Percentiles rank a stretch among this genome's conserved stretches.
These are phyloP conservation scores for Arxiozyma slooffiae DNA, from an alignment of 1,139 yeast genomes.

Conservation along the genomic window DNA sequence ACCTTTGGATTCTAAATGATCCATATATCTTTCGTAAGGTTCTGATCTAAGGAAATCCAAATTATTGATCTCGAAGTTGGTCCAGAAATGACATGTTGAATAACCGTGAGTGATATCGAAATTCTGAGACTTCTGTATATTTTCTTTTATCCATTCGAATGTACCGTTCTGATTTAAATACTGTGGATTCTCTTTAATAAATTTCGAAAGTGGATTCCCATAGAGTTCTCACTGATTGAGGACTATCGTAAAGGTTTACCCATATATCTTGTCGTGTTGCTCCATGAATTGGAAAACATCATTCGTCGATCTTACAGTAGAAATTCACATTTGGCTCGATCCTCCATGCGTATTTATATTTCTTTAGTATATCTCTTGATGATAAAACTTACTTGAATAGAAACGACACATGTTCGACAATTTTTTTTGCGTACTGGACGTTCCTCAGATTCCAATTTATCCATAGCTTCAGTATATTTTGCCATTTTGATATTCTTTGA, in stretches of 20 bases:
- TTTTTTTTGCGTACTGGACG: conserved; percentile 65
- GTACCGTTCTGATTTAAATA: conserved; percentile 60
- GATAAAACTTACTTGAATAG: conserved; percentile 68
- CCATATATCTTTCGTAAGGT: conserved; percentile 54
- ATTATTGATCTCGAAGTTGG: conserved; percentile 76
- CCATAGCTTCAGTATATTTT: conserved; percentile 39
- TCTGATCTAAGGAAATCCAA: conserved; percentile 65
- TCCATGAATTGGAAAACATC: conserved; percentile 77
- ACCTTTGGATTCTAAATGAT: conserved; percentile 60
- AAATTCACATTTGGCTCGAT: conserved; percentile 82
- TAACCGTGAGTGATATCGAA: conserved; percentile 39
- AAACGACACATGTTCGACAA: conserved; percentile 67
- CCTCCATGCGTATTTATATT: conserved; percentile 77
- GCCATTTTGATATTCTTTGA: conserved; percentile 41
- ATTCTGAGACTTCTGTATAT: conserved; percentile 36
- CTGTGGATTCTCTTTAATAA: conserved; percentile 40
- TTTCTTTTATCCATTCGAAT: conserved; percentile 62
- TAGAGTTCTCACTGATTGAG: conserved; percentile 67
- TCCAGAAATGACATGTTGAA: conserved; percentile 89
- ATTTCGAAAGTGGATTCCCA: conserved; percentile 66
- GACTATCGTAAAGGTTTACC: conserved; percentile 66
- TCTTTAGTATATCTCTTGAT: conserved; percentile 53
- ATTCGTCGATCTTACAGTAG: conserved; percentile 59
- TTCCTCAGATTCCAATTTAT: conserved; percentile 45
- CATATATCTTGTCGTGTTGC: conserved; percentile 59